A percentile compares a stretch with the other conserved stretches of the same genome.
Evolutionary conservation across 306 rosid genomes (phyloP).

Genomic region (Quercus rubra): DNA sequence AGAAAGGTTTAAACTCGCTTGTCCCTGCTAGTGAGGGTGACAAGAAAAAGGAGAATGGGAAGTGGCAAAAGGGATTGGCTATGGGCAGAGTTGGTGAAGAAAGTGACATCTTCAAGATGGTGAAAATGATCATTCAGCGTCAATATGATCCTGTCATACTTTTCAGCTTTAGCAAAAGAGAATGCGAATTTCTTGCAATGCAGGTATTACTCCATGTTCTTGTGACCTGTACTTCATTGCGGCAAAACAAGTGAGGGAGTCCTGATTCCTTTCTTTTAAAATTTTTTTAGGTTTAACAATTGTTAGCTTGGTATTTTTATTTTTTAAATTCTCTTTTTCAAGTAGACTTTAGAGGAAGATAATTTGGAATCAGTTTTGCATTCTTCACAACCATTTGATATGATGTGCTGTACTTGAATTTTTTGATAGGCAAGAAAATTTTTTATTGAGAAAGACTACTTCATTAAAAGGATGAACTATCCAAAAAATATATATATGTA

Average conservation of each 20-base stretch:
- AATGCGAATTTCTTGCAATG: conserved; percentile 93
- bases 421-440: no score
- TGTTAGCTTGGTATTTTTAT: neutral
- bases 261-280: neutral
- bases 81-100: conserved; percentile 67
- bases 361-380: neutral
- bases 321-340: neutral
- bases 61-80: conserved; percentile 71
- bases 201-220: conserved; percentile 53
- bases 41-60: conserved; percentile 58
- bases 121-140: conserved; percentile 94
- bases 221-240: neutral
- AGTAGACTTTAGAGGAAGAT: neutral
- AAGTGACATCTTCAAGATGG: conserved; percentile 94
- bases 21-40: conserved; percentile 53
- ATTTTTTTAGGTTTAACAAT: neutral
- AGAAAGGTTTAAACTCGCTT: conserved; percentile 73
- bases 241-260: no score
- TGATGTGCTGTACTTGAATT: neutral
- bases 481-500: no score
- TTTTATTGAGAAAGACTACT: no score
- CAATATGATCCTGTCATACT: conserved; percentile 93
- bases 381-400: neutral
- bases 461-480: no score
- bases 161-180: conserved; percentile 96